Base-by-base conservation (phyloP, 1,139 yeast genomes). In the Zygosaccharomyces sapae region DNA sequence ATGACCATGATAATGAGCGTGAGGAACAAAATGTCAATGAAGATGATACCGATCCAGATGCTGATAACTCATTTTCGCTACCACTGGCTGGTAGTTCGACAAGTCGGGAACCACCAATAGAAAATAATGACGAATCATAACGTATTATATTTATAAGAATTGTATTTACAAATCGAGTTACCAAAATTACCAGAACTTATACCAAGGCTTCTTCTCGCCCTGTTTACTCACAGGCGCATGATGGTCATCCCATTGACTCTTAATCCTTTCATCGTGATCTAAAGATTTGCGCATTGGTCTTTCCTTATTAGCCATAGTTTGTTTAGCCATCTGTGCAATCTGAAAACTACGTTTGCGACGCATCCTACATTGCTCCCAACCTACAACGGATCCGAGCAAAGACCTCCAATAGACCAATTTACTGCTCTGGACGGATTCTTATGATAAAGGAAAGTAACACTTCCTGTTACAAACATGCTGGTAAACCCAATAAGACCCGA, bases 311-410 rank as follows among this genome's bases (percentile, higher is more conserved):
- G 66, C 66, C 13, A 69, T 69, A 2, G 72, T 61, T 50, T 75
- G 75, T 54, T 77, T 76, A 0, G 92, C 92, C 58, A 74, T 65
- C 53, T 78, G 59, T 1, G 66, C 63, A 12, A 58, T 56, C 33
- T 61, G 61, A 50, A 60, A 58, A 44, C 62, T 55, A 12, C 58
- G 56, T 58, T 84, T 73, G 62, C 95, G 72, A 47, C 80, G 75
- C 43, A 81, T 76, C 51, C 96, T 74, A 65, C 97, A 90, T 66
- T 87, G 95, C 65, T 90, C 96, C 96, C 96, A 90, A 0, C 95
- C 87, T 33, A 86, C 82, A 0, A 86, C 74, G 44, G 87, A 81
- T 1, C 96, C 97, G 33, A 88, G 65, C 52, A 86, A 69, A 89
- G 79, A 3, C 95, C 95, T 39, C 86, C 86, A 44, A 86, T 74